These are phyloP conservation scores for Salix arbutifolia DNA, from an alignment of 345 rosid genomes.

Conservation along the genomic window DNA sequence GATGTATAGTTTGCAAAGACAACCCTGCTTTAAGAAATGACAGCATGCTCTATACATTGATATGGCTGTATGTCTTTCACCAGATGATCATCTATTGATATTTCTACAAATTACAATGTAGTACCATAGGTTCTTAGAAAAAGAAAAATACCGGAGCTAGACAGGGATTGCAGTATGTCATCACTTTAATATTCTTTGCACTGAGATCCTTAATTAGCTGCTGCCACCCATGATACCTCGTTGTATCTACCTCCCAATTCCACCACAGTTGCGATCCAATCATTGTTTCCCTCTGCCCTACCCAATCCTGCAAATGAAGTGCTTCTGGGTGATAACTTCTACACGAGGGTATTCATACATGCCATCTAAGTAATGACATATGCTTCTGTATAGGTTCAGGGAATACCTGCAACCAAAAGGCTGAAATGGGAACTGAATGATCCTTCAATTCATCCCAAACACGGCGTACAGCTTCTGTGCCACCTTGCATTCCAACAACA, in stretches of 20 bases:
- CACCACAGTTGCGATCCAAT: constrained; percentile 75
- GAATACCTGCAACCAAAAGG: constrained; percentile 77
- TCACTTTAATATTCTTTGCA: constrained; percentile 46
- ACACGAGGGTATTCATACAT: neutral
- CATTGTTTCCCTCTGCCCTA: constrained; percentile 58
- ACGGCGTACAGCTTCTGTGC: constrained; percentile 49
- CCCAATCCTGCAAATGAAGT: constrained; percentile 55
- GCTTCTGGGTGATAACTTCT: constrained; percentile 1
- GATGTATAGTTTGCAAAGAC: neutral
- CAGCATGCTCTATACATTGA: neutral
- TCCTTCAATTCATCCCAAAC: constrained; percentile 46
- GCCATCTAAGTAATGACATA: neutral
- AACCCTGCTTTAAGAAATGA: neutral
- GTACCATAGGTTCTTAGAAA: neutral
- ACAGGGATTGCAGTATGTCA: constrained; percentile 82
- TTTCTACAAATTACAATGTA: neutral
- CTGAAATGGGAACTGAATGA: constrained; percentile 53
- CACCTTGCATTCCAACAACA: constrained; percentile 80
- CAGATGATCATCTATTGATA: neutral
- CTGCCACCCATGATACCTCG: constrained; percentile 53
- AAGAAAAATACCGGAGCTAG: constrained; percentile 53
- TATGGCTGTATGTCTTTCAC: neutral
- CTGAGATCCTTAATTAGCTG: constrained; percentile 46
- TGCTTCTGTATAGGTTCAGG: neutral
- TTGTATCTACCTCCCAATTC: constrained; percentile 70